Conservation (phyloP, 1,284 basidiomycete species). For the Pseudozyma hubeiensis region DNA sequence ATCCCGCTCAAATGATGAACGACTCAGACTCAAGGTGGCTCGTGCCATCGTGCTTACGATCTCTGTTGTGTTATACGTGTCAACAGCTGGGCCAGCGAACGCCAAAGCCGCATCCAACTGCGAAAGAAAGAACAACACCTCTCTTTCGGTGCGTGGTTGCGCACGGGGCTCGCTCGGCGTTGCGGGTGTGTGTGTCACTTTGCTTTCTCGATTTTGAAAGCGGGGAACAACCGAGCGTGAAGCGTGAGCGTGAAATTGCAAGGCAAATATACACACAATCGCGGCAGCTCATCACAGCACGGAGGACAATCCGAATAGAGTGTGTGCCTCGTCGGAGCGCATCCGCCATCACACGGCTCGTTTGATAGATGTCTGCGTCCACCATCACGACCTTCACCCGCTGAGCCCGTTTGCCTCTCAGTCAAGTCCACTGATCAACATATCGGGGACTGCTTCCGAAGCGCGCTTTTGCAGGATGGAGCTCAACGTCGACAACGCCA, state of each 20-base stretch:
- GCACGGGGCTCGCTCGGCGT: constrained; percentile 7
- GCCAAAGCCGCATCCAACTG: not conserved
- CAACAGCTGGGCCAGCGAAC: too few relatives aligned
- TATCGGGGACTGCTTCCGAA: constrained; percentile 3
- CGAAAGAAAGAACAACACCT: constrained; percentile 9
- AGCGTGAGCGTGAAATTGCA: not conserved
- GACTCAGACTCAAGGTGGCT: too few relatives aligned
- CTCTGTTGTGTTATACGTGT: too few relatives aligned
- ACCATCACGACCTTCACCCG: not conserved
- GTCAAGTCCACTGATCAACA: not conserved
- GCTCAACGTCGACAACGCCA: constrained; percentile 50
- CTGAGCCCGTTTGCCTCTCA: not conserved
- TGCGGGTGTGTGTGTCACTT: not conserved
- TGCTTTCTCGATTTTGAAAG: not conserved
- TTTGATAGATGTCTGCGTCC: too few relatives aligned
- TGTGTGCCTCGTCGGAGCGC: too few relatives aligned
- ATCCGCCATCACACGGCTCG: too few relatives aligned
- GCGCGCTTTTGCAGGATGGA: constrained; percentile 21
- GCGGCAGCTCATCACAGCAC: too few relatives aligned
- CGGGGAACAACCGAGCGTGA: not conserved
- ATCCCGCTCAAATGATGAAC: too few relatives aligned
- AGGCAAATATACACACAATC: too few relatives aligned
- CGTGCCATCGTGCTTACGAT: too few relatives aligned
- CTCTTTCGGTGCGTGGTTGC: not conserved
- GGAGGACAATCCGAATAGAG: too few relatives aligned